Evolutionary conservation across 139 green algal species (phyloP).

Genomic region (Yamagishiella unicocca): DNA sequence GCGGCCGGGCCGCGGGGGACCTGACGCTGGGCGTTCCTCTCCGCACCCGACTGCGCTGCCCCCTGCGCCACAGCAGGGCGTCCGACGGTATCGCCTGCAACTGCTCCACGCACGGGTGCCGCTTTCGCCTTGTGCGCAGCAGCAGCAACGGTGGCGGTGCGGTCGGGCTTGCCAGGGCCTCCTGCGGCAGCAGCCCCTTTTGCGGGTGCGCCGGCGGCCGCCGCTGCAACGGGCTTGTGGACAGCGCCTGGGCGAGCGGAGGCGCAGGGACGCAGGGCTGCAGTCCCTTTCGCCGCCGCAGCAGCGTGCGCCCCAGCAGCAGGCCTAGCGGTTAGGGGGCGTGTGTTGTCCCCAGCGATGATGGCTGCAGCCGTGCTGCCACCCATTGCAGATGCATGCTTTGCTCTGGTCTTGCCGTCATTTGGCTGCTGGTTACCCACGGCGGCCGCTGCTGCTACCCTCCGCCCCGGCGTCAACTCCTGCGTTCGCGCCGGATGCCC

Average conservation of each 20-base stretch:
- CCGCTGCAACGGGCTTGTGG: background rate
- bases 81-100: background rate
- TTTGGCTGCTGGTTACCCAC: too few relatives aligned
- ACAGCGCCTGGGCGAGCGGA: background rate
- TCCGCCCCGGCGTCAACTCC: too few relatives aligned
- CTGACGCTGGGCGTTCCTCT: background rate
- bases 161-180: background rate
- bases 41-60: background rate
- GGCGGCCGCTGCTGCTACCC: too few relatives aligned
- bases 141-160: background rate
- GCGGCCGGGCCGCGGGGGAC: background rate
- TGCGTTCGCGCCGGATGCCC: too few relatives aligned
- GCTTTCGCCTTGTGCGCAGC: background rate
- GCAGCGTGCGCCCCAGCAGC: background rate
- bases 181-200: background rate
- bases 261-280: background rate
- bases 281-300: background rate
- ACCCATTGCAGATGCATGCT: too few relatives aligned
- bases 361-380: too few relatives aligned
- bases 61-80: background rate
- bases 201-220: background rate
- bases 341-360: background rate
- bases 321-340: background rate
- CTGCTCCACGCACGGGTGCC: background rate
- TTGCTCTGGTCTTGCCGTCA: too few relatives aligned